Evolutionary conservation across 148 eudicot species (phyloP).

Genomic region (Fagopyrum homotropicum): DNA sequence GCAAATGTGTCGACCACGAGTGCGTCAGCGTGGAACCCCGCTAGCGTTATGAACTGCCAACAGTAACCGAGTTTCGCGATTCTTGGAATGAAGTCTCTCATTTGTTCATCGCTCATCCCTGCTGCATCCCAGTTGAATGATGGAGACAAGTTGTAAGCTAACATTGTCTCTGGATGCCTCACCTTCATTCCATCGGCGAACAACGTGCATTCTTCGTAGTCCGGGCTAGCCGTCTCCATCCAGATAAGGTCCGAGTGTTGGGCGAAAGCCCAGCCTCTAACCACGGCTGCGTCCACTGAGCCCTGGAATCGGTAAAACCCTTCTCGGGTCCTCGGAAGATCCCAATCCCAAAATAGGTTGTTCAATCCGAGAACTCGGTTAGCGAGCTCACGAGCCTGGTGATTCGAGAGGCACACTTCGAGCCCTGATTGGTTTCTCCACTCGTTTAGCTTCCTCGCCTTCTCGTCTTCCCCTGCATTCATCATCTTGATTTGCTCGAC

Average conservation of each 20-base stretch:
- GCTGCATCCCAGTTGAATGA: constrained; percentile 92
- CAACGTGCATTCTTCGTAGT: constrained; percentile 52
- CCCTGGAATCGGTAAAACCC: constrained; percentile 75
- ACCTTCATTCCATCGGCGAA: constrained; percentile 53
- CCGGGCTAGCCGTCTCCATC: constrained; percentile 78
- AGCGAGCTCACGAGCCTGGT: constrained; percentile 41
- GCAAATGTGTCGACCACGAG: constrained; percentile 67
- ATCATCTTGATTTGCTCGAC: constrained; percentile 32
- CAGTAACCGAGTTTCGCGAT: constrained; percentile 60
- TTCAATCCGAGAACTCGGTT: constrained; percentile 33
- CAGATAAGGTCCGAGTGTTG: constrained; percentile 49
- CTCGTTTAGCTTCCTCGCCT: constrained; percentile 41
- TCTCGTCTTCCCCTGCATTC: constrained; percentile 44
- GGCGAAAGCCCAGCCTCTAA: constrained; percentile 74
- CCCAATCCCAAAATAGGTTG: constrained; percentile 76
- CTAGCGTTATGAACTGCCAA: constrained; percentile 81
- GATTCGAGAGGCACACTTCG: constrained; percentile 49
- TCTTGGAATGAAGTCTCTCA: constrained; percentile 68
- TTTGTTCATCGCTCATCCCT: constrained; percentile 61
- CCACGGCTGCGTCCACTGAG: constrained; percentile 55
- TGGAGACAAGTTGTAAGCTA: constrained; percentile 73
- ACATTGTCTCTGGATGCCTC: constrained; percentile 49
- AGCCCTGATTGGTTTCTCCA: constrained; percentile 49
- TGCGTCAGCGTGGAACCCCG: constrained; percentile 75
- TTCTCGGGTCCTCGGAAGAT: constrained; percentile 69